Percentiles rank a stretch among this genome's conserved stretches.
Conservation (phyloP, 2,329 filamentous ascomycete genomes). For the Microcera coccophila region DNA sequence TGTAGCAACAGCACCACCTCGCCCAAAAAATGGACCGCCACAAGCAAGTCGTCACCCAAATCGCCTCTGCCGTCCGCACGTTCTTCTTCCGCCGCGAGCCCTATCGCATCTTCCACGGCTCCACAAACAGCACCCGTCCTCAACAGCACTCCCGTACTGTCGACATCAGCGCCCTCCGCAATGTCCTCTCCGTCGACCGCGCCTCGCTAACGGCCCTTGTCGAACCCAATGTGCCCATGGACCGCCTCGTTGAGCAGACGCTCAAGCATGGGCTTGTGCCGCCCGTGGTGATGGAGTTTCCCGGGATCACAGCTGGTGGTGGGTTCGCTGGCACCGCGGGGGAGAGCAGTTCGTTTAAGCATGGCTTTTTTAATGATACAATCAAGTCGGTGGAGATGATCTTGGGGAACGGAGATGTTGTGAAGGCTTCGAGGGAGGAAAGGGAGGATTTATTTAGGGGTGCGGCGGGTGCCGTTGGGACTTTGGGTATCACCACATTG, state of each 20-base stretch:
- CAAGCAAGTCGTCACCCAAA: slow-evolving; percentile 43
- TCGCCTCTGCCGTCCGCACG: slow-evolving; percentile 45
- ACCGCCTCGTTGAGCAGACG: slow-evolving; percentile 62
- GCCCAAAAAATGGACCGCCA: slow-evolving; percentile 47
- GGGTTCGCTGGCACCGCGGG: slow-evolving; percentile 68
- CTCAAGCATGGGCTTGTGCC: slow-evolving; percentile 63
- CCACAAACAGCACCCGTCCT: slow-evolving; percentile 69
- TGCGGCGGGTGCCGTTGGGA: slow-evolving; percentile 64
- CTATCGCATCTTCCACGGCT: slow-evolving; percentile 74
- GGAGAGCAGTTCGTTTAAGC: slow-evolving; percentile 65
- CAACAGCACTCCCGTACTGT: slow-evolving; percentile 38
- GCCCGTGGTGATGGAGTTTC: slow-evolving; percentile 72
- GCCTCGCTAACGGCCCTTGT: slow-evolving; percentile 58
- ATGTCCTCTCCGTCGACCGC: slow-evolving; percentile 62
- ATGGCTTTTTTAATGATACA: slow-evolving; percentile 68
- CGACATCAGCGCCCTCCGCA: slow-evolving; percentile 61
- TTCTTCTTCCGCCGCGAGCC: slow-evolving; percentile 49
- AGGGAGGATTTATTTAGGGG: slow-evolving; percentile 59
- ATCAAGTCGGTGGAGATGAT: slow-evolving; percentile 65
- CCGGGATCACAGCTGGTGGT: slow-evolving; percentile 69
- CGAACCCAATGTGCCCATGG: slow-evolving; percentile 75
- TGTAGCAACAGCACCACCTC: slow-evolving; percentile 2
- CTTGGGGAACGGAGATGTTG: slow-evolving; percentile 61
- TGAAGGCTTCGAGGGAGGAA: slow-evolving; percentile 45
- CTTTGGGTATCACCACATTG: slow-evolving; percentile 63